Percentiles rank a stretch among this genome's conserved stretches.
Conservation (phyloP, 108 stramenopile genomes). For the Fragilariopsis cylindrus region DNA sequence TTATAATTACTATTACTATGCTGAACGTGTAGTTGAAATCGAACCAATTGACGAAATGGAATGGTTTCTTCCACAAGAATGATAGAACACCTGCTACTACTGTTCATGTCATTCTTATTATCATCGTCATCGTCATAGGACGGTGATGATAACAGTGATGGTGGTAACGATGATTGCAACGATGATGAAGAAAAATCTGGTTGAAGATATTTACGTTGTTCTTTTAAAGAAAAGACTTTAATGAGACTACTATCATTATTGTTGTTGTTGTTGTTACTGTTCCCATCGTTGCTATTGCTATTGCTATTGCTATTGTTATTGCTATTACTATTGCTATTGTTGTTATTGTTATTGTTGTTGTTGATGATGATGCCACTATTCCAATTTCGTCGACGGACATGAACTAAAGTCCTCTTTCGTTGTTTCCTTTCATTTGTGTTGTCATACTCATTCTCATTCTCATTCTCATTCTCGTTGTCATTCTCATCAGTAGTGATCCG, state of each 20-base stretch:
- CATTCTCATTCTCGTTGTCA: not conserved
- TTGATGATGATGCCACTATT: not conserved
- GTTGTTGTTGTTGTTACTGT: not conserved
- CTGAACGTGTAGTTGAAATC: not conserved
- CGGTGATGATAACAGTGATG: not conserved
- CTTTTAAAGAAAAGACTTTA: not conserved
- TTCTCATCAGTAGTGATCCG: not conserved
- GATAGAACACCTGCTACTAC: not conserved
- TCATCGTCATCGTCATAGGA: no score
- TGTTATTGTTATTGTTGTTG: not conserved
- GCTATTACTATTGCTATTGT: not conserved
- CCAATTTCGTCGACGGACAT: not conserved
- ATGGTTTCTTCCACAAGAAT: slow-evolving; percentile 10
- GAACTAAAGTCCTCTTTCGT: not conserved
- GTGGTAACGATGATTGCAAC: not conserved
- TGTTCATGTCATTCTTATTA: not conserved
- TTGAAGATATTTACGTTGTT: not conserved
- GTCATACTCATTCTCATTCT: not conserved
- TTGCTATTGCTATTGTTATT: not conserved
- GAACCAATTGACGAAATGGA: slow-evolving; percentile 15
- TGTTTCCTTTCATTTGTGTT: not conserved
- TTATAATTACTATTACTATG: not conserved
- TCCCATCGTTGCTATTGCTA: not conserved
- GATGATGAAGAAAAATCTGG: not conserved
- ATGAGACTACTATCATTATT: not conserved